Base-by-base conservation (phyloP, 352 stramenopile genomes). In the Phytophthora kernoviae region DNA sequence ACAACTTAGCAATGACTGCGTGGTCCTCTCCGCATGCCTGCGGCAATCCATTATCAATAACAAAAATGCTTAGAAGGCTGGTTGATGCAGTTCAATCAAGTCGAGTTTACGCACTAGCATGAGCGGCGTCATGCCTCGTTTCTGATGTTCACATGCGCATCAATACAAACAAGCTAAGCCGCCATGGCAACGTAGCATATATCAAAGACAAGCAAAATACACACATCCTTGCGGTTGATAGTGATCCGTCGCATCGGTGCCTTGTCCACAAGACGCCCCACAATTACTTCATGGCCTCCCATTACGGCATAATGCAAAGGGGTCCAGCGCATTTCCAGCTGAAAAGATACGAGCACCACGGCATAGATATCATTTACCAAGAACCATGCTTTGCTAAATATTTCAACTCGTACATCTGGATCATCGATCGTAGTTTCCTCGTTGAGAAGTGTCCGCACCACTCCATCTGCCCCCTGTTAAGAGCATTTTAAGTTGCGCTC, bases 241-340 rank as follows among this genome's bases (percentile, higher is more conserved):
- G 84, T 93, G 68, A 91, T 89, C 27, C 82, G 65, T 7, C 77
- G 69, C n/a, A 90, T 76, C 5, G 84, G 84, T 11, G 84, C 76
- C 54, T 91, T 88, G 33, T 90, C 81, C 9, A 93, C 44, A 22
- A 93, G 64, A 4, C 68, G 70, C 45, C 59, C 61, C 1, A 70
- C 81, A 33, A 90, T 78, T 5, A 63, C 62, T 45, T 83, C 77
- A 26, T 91, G 79, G 20, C 79, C 81, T 41, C 81, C 81, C 80
- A 93, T 90, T n/a, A 87, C 72, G 5, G 84, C 81, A 24, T 86
- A 91, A 43, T 93, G 84, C 24, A 93, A 58, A 0, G 81, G 81
- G n/a, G 80, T 93, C 84, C 81, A 93, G 9, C 77, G 74, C 78
- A 88, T 91, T 43, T 91, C 84, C 18, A 90, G 57, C 84, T 93